Percentiles rank a stretch among this genome's conserved stretches.
phyloP scores from a whole-genome alignment of 345 rosid species.

The Kandelia obovata region DNA sequence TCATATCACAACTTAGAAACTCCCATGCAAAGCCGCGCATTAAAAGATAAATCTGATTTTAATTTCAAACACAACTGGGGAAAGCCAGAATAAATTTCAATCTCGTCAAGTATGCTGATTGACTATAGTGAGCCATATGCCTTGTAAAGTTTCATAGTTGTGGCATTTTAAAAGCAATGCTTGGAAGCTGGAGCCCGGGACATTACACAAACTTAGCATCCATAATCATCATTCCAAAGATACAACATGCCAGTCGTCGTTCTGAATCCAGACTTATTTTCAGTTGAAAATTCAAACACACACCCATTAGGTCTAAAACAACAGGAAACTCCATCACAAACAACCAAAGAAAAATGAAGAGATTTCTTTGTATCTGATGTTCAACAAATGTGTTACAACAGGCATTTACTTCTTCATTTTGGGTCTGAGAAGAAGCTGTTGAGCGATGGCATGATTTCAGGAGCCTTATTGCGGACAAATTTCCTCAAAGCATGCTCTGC shows the following conservation, averaged over 20 bases:
- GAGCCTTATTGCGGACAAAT: conserved; percentile 61
- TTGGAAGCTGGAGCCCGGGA: too few relatives aligned
- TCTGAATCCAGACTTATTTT: conserved; percentile 5
- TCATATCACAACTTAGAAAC: too few relatives aligned
- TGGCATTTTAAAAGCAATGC: too few relatives aligned
- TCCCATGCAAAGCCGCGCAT: too few relatives aligned
- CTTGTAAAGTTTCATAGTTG: too few relatives aligned
- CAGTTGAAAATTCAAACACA: not conserved
- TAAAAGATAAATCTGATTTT: too few relatives aligned
- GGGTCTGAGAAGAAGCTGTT: conserved; percentile 90
- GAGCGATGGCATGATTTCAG: conserved; percentile 87
- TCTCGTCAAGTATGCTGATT: too few relatives aligned
- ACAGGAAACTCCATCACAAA: not conserved
- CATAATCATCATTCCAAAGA: not conserved
- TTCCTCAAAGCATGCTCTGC: conserved; percentile 68
- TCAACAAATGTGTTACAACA: not conserved
- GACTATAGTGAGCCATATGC: too few relatives aligned
- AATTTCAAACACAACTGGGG: too few relatives aligned
- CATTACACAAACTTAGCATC: too few relatives aligned
- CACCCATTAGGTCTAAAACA: conserved; percentile 1
- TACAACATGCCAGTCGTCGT: not conserved
- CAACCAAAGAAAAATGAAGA: not conserved
- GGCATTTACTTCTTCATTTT: conserved; percentile 22
- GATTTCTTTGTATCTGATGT: not conserved
- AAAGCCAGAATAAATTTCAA: too few relatives aligned